These are phyloP conservation scores for Hemerocallis citrina DNA, from an alignment of 106 monocot species.

Conservation along the genomic window DNA sequence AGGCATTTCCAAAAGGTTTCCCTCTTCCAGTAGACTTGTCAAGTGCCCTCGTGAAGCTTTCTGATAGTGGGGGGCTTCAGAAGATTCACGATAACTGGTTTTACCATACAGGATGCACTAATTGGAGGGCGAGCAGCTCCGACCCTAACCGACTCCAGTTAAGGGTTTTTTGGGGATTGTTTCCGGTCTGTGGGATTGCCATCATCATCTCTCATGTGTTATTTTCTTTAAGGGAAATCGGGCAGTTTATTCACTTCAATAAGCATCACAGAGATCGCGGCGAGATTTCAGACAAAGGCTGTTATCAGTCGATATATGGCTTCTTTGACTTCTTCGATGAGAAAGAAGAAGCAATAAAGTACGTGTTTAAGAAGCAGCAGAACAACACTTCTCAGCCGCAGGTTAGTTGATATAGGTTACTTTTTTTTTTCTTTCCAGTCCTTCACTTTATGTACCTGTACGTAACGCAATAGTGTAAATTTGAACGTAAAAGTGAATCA, in stretches of 20 bases:
- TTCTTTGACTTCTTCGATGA: conserved; percentile 49
- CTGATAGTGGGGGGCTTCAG: conserved; percentile 64
- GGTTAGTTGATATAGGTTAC: not conserved
- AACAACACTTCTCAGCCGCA: conserved; percentile 6
- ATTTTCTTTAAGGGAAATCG: conserved; percentile 33
- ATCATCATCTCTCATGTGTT: conserved; percentile 23
- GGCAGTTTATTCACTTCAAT: conserved; percentile 34
- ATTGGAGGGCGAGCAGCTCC: conserved; percentile 1
- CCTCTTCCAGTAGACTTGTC: conserved; percentile 63
- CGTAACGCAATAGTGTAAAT: too few species aligned
- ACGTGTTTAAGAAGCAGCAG: conserved; percentile 22
- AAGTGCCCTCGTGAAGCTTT: conserved; percentile 61
- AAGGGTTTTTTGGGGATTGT: conserved; percentile 52
- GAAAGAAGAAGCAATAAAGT: conserved; percentile 43
- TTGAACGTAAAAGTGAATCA: too few species aligned
- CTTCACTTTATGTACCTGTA: not conserved
- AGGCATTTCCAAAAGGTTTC: conserved; percentile 70
- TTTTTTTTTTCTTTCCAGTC: too few species aligned
- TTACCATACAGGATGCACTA: conserved; percentile 18
- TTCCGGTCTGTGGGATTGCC: conserved; percentile 43
- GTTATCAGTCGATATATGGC: conserved; percentile 11
- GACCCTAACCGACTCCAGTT: conserved; percentile 41
- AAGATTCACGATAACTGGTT: conserved; percentile 62
- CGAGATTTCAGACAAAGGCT: conserved; percentile 4
- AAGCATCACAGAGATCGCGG: conserved; percentile 6